Base-by-base conservation (phyloP, 176 grass and related monocot genomes). In the Aegilops sharonensis region DNA sequence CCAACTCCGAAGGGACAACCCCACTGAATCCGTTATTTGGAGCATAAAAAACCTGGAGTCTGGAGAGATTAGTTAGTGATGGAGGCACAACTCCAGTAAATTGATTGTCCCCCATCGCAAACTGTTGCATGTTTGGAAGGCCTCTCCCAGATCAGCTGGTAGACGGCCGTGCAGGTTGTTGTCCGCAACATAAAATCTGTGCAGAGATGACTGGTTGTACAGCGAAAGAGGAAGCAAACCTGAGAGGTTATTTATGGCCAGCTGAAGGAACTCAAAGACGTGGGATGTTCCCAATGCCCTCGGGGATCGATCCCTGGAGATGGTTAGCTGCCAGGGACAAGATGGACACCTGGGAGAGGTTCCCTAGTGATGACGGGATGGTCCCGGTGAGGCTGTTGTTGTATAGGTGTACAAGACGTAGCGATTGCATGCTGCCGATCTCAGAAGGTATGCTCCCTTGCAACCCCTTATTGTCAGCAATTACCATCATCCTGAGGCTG, bases 161-260 rank as follows among this genome's bases (percentile, higher is more conserved):
- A 85, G 62, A 68, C 0, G 30, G 4, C 61, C 83, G 6, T 78
- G 61, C 20, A 85, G 60, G 9, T 77, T 37, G 83, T 85, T 85
- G 12, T 3, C 0, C 3, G 30, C 1, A 43, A 56, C 73, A 37
- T 1, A 67, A 39, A 85, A 29, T 10, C 0, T 0, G 9, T 25
- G 25, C n/a, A 85, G 13, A 60, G 75, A 84, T 64, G 82, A 84
- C 6, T 75, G 37, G 27, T 75, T 84, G 57, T 32, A 75, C 25
- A 76, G 6, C 5, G 35, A 62, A 21, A 72, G 35, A 74, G 68
- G 81, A 29, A 83, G 14, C 69, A 45, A 12, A n/a, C 69, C 69
- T 63, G 81, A 74, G 68, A 83, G 50, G 5, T 83, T 83, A 8
- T 83, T 83, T 0, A 1, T 3, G 9, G 81, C 15, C 21, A 83